Conservation (phyloP, 306 rosid genomes). For the Quercus ilex region DNA sequence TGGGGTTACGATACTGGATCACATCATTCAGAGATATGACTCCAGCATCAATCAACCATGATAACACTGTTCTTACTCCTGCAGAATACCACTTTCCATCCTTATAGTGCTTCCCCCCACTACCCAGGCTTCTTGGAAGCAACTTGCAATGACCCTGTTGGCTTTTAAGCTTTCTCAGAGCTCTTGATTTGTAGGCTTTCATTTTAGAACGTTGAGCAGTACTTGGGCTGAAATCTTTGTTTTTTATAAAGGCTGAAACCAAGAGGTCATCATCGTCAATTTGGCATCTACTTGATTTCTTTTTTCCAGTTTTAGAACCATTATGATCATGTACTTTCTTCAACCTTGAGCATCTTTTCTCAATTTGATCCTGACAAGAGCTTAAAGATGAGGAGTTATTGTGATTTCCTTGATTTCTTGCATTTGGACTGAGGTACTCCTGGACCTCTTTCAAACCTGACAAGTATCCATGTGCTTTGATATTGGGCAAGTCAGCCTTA, state of each 20-base stretch:
- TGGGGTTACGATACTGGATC: conserved; percentile 69
- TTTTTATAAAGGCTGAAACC: conserved; percentile 82
- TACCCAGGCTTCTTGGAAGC: conserved; percentile 69
- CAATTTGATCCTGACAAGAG: conserved; percentile 35
- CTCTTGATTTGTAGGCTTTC: conserved; percentile 54
- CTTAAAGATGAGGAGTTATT: conserved; percentile 33
- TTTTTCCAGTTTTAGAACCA: conserved; percentile 38
- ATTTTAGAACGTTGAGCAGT: conserved; percentile 30
- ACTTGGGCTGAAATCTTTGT: conserved; percentile 49
- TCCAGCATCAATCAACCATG: conserved; percentile 83
- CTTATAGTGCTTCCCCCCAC: conserved; percentile 62
- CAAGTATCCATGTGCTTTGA: conserved; percentile 31
- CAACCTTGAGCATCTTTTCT: conserved; percentile 36
- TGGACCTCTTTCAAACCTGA: conserved; percentile 40
- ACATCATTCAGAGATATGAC: conserved; percentile 63
- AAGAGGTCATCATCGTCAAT: conserved; percentile 88
- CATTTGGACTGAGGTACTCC: conserved; percentile 32
- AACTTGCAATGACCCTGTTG: conserved; percentile 67
- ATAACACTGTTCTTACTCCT: conserved; percentile 72
- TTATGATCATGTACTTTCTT: conserved; percentile 25
- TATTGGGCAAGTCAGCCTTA: conserved; percentile 31
- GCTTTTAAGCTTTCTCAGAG: conserved; percentile 51
- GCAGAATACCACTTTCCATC: conserved; percentile 58
- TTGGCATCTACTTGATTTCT: conserved; percentile 51
- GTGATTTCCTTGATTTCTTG: conserved; percentile 34